Evolutionary conservation across 2,329 filamentous ascomycete species (phyloP).

Genomic region (Colletotrichum zoysiae): DNA sequence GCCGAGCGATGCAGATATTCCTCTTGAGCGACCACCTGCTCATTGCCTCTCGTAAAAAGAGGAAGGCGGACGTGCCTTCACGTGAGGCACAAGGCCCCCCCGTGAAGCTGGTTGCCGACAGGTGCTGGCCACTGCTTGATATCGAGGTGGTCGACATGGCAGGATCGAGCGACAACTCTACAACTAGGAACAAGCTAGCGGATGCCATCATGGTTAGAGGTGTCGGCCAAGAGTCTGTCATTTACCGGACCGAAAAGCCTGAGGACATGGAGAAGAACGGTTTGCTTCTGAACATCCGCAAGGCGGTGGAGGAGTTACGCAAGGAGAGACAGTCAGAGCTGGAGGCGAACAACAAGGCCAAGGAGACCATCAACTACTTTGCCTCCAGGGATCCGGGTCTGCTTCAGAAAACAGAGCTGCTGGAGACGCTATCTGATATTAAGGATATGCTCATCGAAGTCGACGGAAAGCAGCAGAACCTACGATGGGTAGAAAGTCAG

Average conservation of each 20-base stretch:
- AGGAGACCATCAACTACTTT: slow-evolving; percentile 89
- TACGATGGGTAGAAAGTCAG: slow-evolving; percentile 95
- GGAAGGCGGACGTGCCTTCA: slow-evolving; percentile 77
- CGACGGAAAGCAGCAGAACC: slow-evolving; percentile 94
- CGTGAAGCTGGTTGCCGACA: slow-evolving; percentile 89
- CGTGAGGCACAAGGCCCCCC: slow-evolving; percentile 61
- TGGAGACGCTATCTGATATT: slow-evolving; percentile 82
- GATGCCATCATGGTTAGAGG: slow-evolving; percentile 92
- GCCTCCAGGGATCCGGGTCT: slow-evolving; percentile 82
- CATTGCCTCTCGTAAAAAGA: slow-evolving; percentile 92
- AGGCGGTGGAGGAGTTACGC: slow-evolving; percentile 91
- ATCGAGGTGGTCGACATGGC: slow-evolving; percentile 93
- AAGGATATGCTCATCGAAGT: slow-evolving; percentile 95
- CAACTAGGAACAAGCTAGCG: slow-evolving; percentile 71
- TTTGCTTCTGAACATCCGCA: slow-evolving; percentile 89
- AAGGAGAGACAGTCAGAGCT: slow-evolving; percentile 88
- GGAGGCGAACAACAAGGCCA: slow-evolving; percentile 85
- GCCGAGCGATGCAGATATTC: slow-evolving; percentile 90
- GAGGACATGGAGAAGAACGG: slow-evolving; percentile 83
- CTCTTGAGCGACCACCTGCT: slow-evolving; percentile 94
- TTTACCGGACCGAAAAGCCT: slow-evolving; percentile 89
- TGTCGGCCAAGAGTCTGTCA: slow-evolving; percentile 90
- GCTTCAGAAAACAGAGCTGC: slow-evolving; percentile 81
- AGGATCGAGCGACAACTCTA: slow-evolving; percentile 69
- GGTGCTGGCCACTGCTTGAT: slow-evolving; percentile 93